Evolutionary conservation across 192 early-diverging fungal species (phyloP), one percentile per base, ranked within the genome.

Genomic region (Coemansia sp.): DNA sequence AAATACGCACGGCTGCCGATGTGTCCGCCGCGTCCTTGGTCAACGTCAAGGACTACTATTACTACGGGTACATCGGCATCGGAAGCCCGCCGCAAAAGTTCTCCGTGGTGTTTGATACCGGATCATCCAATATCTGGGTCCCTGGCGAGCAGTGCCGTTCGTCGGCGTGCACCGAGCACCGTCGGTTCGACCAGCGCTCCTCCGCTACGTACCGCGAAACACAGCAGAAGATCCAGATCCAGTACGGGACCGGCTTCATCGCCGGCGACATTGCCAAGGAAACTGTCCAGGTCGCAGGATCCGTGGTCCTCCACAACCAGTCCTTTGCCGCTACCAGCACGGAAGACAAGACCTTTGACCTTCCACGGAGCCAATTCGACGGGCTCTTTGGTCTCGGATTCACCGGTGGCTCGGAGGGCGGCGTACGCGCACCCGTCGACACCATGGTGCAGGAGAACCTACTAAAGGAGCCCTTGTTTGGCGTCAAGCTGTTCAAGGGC

Each of bases 261-360:
- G 95, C 97, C 61, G 97, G 97, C 22, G 86, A 97, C 61, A 90
- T 98, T 61, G 90, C 89, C 73, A 73, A 81, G 48, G 95, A 97
- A 57, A 81, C 67, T 1, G 67, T 81, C 20, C 70, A 73, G 32
- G 69, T 81, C 10, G 50, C 83, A 6, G 70, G 63, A 13, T 60
- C 67, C 3, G 71, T 81, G 25, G 43, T 65, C 6, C 62, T 82
- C 17, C 65, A 52, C 0, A 81, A 75, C 59, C 84, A 85, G 65
- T 71, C 70, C 41, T 83, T 85, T 69, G 84, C 81, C 9, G 32
- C 45, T 7, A 73, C 81, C 33, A 72, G 63, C 55, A 32, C 57
- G 9, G 79, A 84, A 65, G 73, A 75, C 59, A 67, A 62, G 62
- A 74, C 81, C 5, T 79, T 78, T 59, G 65, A 76, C 38, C 55